Evolutionary conservation across 345 rosid species (phyloP).

Genomic region (Brassica juncea): DNA sequence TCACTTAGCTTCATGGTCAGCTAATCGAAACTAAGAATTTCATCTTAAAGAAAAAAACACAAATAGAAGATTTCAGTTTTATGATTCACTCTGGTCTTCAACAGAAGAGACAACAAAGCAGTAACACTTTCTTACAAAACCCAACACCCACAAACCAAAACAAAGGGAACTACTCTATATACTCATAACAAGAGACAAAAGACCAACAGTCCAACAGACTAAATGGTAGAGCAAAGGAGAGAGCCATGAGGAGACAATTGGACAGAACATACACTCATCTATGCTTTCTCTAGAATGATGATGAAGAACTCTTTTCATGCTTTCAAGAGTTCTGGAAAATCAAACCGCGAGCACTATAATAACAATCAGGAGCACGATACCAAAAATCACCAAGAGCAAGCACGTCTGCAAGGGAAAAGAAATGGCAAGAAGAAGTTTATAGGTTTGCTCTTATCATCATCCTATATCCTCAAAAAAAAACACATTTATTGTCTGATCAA

Average conservation of each 20-base stretch:
- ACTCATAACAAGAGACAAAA: neutral
- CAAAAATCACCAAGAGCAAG: slow-evolving; percentile 90
- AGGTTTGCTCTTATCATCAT: neutral
- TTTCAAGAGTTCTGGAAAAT: slow-evolving; percentile 17
- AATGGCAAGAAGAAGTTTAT: slow-evolving; percentile 11
- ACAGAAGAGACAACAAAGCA: slow-evolving; percentile 1
- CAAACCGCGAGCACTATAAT: slow-evolving; percentile 73
- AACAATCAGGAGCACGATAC: slow-evolving; percentile 82
- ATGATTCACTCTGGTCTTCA: neutral
- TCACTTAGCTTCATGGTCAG: slow-evolving; percentile 1
- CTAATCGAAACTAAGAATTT: neutral
- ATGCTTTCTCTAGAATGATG: slow-evolving; percentile 4
- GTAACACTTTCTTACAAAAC: slow-evolving; percentile 3
- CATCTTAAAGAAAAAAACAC: neutral
- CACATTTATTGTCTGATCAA: neutral
- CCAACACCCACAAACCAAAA: slow-evolving; percentile 11
- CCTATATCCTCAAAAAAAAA: slow-evolving; percentile 8
- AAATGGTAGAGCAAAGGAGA: neutral
- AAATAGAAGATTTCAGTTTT: neutral
- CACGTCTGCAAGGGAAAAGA: slow-evolving; percentile 58
- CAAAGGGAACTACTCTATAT: slow-evolving; percentile 11
- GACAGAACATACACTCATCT: neutral
- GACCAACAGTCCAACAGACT: slow-evolving; percentile 3
- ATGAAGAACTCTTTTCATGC: slow-evolving; percentile 4
- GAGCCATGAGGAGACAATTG: slow-evolving; percentile 2